These are phyloP conservation scores for Aechmea fasciata DNA, from an alignment of 176 grass and related monocot species.

Conservation along the genomic window DNA sequence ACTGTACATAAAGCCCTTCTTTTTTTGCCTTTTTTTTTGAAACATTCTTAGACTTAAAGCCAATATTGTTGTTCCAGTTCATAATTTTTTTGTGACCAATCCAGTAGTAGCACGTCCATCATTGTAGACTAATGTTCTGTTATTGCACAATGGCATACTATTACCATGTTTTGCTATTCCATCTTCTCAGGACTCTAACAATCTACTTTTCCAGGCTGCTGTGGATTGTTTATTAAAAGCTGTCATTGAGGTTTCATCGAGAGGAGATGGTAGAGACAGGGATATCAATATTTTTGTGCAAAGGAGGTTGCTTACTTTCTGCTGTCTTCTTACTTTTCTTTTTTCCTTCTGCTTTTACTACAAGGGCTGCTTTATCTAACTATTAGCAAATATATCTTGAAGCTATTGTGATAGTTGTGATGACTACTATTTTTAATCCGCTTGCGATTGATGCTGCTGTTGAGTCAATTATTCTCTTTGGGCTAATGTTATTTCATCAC, in stretches of 20 bases:
- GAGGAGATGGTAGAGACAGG: slow-evolving; percentile 76
- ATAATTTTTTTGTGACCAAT: no score
- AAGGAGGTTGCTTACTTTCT: slow-evolving; percentile 46
- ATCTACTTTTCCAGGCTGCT: slow-evolving; percentile 63
- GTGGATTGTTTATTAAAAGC: slow-evolving; percentile 78
- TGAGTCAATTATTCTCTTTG: no score
- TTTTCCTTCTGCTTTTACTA: not conserved
- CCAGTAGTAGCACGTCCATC: no score
- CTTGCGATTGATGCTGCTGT: no score
- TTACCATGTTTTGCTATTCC: not conserved
- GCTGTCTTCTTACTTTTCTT: slow-evolving; percentile 1
- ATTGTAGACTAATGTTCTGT: not conserved
- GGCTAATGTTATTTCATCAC: no score
- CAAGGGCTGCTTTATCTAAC: not conserved
- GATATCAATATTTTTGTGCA: slow-evolving; percentile 87
- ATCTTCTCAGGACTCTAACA: not conserved
- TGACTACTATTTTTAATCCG: no score
- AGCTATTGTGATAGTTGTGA: no score
- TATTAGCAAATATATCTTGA: no score
- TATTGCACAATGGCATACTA: not conserved
- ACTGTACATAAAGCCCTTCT: no score
- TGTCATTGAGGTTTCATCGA: slow-evolving; percentile 78
- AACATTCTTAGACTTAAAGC: no score
- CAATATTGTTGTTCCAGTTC: no score
- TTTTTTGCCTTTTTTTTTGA: no score